Base-by-base conservation (phyloP, 306 rosid species). In the Trifolium dubium region DNA sequence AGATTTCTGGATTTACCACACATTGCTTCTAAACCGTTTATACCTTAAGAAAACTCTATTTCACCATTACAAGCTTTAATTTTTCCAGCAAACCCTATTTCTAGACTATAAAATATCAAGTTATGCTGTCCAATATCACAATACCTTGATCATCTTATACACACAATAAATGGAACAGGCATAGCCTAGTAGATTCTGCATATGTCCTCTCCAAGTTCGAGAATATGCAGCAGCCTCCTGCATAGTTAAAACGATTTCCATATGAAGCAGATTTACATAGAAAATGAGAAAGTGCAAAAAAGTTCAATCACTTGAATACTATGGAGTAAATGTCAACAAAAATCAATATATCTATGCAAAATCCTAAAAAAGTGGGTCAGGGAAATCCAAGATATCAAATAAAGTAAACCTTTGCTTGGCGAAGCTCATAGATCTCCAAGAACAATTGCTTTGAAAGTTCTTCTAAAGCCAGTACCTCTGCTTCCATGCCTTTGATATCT, bases 191-290 rank as follows among this genome's bases (percentile, higher is more conserved):
- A 94, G 86, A 84, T 94, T 94, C 87, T 89, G 97, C 96, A 90
- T 82, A 82, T 94, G 99, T 72, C 99, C 99, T 83, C 76, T 89
- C 99, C 97, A 94, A 46, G 99, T 94, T 76, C 97, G 92, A 75
- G 97, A 94, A 88, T 89, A 94, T 56, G 97, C 88, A 68, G 96
- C 99, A 78, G 99, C 99, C 82, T 92, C 99, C 99, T 94, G 86
- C 83, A 80, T 84, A 67, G 46, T 80, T 17, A 81, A 72, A 84
- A 77, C 65, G 32, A 76, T 63, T 56, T 83, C 31, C 78, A 58
- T 28, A 46, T 60, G 44, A 13, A 60, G 68, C 34, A 60, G 55
- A 69, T 49, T 59, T 56, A 46, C 49, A 46, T 50, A 60, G 56
- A 56, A 65, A 63, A 76, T 61, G 28, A 37, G 39, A 55, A 47